These are phyloP conservation scores for Hymenoscyphus scutula DNA, from an alignment of 2,329 filamentous ascomycete species.

Conservation along the genomic window DNA sequence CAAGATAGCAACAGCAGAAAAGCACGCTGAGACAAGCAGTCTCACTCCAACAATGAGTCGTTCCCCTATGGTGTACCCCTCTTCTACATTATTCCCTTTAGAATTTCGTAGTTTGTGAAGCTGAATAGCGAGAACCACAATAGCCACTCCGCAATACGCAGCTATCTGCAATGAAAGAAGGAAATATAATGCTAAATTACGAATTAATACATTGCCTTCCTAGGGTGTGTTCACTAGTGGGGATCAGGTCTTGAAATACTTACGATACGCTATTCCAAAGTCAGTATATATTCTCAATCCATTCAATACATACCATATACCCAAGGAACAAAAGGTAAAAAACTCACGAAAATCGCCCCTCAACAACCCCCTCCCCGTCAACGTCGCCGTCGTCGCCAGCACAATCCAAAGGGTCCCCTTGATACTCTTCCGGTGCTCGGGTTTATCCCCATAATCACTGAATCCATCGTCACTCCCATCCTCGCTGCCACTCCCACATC, in stretches of 20 bases:
- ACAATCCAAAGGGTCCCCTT: slow-evolving; percentile 25
- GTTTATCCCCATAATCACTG: slow-evolving; percentile 1
- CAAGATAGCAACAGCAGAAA: slow-evolving; percentile 24
- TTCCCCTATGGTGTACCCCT: slow-evolving; percentile 17
- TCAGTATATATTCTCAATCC: background rate
- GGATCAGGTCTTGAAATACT: slow-evolving; percentile 14
- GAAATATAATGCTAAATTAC: slow-evolving; percentile 28
- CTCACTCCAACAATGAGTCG: slow-evolving; percentile 21
- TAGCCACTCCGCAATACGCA: slow-evolving; percentile 23
- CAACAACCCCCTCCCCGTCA: slow-evolving; percentile 28
- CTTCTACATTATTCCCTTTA: slow-evolving; percentile 13
- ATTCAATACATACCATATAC: background rate
- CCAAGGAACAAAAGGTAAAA: background rate
- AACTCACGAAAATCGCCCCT: slow-evolving; percentile 31
- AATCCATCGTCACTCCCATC: slow-evolving; percentile 1
- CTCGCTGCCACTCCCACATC: background rate
- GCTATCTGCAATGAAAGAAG: slow-evolving; percentile 27
- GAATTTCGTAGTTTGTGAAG: slow-evolving; percentile 19
- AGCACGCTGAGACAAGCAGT: slow-evolving; percentile 18
- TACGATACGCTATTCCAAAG: slow-evolving; percentile 23
- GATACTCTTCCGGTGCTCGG: slow-evolving; percentile 15
- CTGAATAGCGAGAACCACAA: slow-evolving; percentile 20
- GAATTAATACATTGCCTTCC: background rate
- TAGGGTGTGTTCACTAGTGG: background rate
- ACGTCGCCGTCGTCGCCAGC: slow-evolving; percentile 22